Evolutionary conservation across 352 stramenopile species (phyloP), one percentile per base, ranked within the genome.

Genomic region (Pythium brachiatum): DNA sequence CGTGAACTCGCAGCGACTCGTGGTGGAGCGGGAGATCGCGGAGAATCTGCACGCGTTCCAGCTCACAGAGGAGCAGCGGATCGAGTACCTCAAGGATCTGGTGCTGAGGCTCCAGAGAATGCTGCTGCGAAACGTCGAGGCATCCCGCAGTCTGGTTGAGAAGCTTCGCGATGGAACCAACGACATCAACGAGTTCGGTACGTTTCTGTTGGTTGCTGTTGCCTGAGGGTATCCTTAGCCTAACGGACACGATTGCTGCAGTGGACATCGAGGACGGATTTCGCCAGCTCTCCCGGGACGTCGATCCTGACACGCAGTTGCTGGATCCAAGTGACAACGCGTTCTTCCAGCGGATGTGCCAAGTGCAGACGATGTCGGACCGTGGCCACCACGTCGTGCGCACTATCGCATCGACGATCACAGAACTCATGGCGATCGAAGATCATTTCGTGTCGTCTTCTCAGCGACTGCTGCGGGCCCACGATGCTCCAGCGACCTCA

Each of bases 41-140:
- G 85, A 92, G 27, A 94, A 94, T 36, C 53, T 94, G 11, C 70
- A 82, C 21, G 85, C 81, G 3, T 90, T 94, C 58, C 83, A 94
- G 57, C 69, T 94, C 7, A 94, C 85, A 27, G 85, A 94, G 67
- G 85, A 94, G 50, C 85, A 92, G 53, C 79, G 85, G 3, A 71
- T 94, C 1, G 85, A 91, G 39, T 94, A 91, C 44, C 63, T 94
- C 18, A 87, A 87, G 48, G 81, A 92, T 64, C 52, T 94, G 25
- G 57, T 94, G 7, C 31, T 89, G n/a, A 81, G 83, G 3, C 76
- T 82, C 56, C 74, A 91, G 65, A 86, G 83, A 29, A 69, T 76
- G 7, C 76, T 88, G 43, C 57, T 82, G 12, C 68, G 55, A 12
- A 79, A 81, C 55, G 77, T 87, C 52, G 64, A 81, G 34, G 60